Conservation (phyloP, 352 stramenopile genomes). For the Phytophthora crassamura region DNA sequence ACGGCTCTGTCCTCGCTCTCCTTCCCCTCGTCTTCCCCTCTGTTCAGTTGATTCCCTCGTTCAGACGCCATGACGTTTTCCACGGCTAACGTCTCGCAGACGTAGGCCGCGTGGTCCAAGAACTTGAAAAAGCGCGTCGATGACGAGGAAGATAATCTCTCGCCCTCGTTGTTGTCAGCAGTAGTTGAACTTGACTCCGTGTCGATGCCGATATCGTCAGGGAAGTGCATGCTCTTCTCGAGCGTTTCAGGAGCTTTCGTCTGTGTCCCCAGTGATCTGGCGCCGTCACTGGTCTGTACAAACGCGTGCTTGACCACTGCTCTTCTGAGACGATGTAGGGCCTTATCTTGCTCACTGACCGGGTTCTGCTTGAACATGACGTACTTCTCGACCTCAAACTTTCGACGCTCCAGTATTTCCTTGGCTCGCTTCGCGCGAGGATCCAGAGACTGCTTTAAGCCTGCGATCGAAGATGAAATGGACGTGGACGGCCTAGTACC, state of each 20-base stretch:
- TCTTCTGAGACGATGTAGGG: constrained; percentile 56
- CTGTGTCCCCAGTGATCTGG: constrained; percentile 53
- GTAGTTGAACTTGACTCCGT: constrained; percentile 18
- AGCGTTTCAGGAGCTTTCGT: constrained; percentile 50
- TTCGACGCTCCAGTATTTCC: constrained; percentile 65
- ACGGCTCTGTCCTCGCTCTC: constrained; percentile 8
- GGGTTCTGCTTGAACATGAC: constrained; percentile 67
- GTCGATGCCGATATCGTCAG: constrained; percentile 78
- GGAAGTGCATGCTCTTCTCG: constrained; percentile 75
- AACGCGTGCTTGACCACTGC: constrained; percentile 60
- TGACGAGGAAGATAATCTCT: constrained; percentile 30
- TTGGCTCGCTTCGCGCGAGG: constrained; percentile 64
- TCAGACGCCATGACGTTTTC: constrained; percentile 52
- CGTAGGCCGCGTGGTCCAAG: constrained; percentile 61
- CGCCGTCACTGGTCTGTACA: constrained; percentile 68
- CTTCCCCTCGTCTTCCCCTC: constrained; percentile 20
- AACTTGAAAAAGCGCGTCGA: constrained; percentile 68
- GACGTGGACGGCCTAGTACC: constrained; percentile 27
- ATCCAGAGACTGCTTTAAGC: constrained; percentile 75
- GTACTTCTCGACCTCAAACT: constrained; percentile 77
- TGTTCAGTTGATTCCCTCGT: constrained; percentile 15
- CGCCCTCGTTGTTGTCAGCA: constrained; percentile 26
- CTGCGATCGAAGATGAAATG: constrained; percentile 73
- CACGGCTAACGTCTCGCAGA: constrained; percentile 62
- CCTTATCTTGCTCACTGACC: constrained; percentile 65